phyloP scores from a whole-genome alignment of 1,139 yeast species.

The Fermentozyma sake region DNA sequence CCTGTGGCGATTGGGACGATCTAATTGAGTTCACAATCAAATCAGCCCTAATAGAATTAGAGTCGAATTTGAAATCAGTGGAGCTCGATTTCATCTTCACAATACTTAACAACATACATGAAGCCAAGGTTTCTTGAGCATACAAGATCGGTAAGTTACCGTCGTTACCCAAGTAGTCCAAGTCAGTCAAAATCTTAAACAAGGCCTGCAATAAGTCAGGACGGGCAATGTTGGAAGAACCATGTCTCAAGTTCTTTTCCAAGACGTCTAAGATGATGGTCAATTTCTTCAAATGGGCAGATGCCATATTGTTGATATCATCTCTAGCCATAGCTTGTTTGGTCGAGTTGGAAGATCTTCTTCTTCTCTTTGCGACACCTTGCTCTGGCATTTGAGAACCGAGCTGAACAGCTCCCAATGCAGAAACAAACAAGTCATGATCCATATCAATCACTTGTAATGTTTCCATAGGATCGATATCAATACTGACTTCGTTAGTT shows the following conservation, averaged over 20 bases:
- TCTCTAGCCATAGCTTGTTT: conserved; percentile 71
- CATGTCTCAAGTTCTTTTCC: conserved; percentile 42
- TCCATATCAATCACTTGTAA: conserved; percentile 46
- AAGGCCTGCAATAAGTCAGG: conserved; percentile 51
- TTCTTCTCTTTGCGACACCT: conserved; percentile 64
- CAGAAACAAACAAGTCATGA: conserved; percentile 41
- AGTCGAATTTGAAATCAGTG: conserved; percentile 39
- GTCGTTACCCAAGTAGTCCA: conserved; percentile 84
- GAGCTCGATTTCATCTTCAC: conserved; percentile 35
- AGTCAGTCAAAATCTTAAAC: conserved; percentile 75
- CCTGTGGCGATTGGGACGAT: conserved; percentile 87
- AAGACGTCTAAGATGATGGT: conserved; percentile 78
- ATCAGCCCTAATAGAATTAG: conserved; percentile 80
- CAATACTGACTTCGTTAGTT: conserved; percentile 33
- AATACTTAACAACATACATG: conserved; percentile 75
- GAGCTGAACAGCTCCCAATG: conserved; percentile 48
- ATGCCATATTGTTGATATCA: conserved; percentile 69
- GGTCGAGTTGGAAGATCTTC: conserved; percentile 73
- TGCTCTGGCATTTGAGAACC: conserved; percentile 42
- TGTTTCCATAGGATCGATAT: conserved; percentile 52
- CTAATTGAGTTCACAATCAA: conserved; percentile 87
- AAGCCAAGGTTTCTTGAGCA: conserved; percentile 86
- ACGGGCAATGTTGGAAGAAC: conserved; percentile 24
- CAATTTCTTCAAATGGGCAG: conserved; percentile 69
- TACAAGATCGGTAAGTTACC: conserved; percentile 88